Evolutionary conservation across 2,329 filamentous ascomycete genomes (phyloP).

Genomic region (Sporothrix pseudoabietina): DNA sequence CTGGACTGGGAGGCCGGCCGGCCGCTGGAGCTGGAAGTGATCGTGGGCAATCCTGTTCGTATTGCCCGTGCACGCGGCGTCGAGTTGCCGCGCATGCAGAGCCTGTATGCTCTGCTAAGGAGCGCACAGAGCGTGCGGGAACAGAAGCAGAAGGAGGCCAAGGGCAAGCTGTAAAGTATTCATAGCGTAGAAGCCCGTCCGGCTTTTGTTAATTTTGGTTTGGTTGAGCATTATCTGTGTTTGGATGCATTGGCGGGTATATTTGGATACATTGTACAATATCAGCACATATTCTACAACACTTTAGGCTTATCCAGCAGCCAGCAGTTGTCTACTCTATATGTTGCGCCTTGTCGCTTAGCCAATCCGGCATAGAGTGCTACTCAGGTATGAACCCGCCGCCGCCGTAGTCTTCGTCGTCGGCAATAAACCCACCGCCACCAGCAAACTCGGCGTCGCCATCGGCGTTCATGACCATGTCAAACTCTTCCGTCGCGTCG

Average conservation of each 20-base stretch:
- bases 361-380: too few relatives aligned
- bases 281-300: neutral
- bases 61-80: slow-evolving; percentile 64
- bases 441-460: slow-evolving; percentile 36
- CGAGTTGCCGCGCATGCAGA: slow-evolving; percentile 68
- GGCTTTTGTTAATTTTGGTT: neutral
- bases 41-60: slow-evolving; percentile 69
- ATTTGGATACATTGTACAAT: neutral
- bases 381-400: slow-evolving; percentile 19
- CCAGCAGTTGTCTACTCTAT: neutral
- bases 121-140: slow-evolving; percentile 60
- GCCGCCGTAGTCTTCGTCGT: slow-evolving; percentile 22
- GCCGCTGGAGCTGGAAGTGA: slow-evolving; percentile 71
- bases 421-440: slow-evolving; percentile 39
- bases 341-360: neutral
- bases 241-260: neutral
- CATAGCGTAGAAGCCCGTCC: neutral
- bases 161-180: slow-evolving; percentile 43
- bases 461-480: slow-evolving; percentile 40
- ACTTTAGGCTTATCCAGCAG: neutral
- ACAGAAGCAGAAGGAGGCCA: slow-evolving; percentile 35
- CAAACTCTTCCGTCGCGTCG: slow-evolving; percentile 40
- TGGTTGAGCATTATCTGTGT: neutral
- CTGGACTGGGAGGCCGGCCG: slow-evolving; percentile 68
- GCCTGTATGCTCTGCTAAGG: slow-evolving; percentile 64